Conservation (phyloP, 768 basidiomycete genomes). For the Lactarius hatsudake region DNA sequence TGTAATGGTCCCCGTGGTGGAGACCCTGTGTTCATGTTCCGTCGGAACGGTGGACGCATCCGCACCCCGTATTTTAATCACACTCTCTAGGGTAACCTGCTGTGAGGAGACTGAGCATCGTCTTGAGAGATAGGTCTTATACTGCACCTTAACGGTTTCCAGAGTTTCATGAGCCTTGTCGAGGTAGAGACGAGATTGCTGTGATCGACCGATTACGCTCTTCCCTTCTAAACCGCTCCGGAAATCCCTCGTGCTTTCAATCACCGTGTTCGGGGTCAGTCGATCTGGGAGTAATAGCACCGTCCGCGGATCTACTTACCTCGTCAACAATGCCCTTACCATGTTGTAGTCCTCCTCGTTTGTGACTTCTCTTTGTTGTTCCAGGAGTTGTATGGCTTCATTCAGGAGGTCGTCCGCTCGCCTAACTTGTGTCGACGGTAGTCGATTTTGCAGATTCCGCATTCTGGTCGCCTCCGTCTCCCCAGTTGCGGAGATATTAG, state of each 20-base stretch:
- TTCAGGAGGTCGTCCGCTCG: conserved; percentile 1
- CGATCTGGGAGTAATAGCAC: no score
- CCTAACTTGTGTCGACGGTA: neutral
- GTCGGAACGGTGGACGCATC: neutral
- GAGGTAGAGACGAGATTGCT: conserved; percentile 10
- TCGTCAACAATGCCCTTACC: conserved; percentile 6
- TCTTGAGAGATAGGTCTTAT: neutral
- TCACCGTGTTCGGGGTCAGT: neutral
- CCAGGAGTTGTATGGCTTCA: conserved; percentile 2
- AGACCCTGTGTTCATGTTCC: neutral
- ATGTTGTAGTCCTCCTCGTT: conserved; percentile 6
- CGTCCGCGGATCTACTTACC: neutral
- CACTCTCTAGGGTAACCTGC: neutral
- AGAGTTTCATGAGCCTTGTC: conserved; percentile 6
- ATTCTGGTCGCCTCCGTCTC: neutral
- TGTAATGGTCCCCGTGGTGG: neutral
- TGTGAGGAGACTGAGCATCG: neutral
- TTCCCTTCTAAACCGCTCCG: conserved; percentile 7
- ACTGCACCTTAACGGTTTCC: neutral
- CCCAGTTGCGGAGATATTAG: neutral
- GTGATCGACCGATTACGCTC: neutral
- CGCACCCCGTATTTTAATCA: neutral
- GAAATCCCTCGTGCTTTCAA: neutral
- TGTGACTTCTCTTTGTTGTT: neutral
- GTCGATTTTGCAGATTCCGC: neutral